Evolutionary conservation across 352 stramenopile species (phyloP).

Genomic region (Discostella stelligera): DNA sequence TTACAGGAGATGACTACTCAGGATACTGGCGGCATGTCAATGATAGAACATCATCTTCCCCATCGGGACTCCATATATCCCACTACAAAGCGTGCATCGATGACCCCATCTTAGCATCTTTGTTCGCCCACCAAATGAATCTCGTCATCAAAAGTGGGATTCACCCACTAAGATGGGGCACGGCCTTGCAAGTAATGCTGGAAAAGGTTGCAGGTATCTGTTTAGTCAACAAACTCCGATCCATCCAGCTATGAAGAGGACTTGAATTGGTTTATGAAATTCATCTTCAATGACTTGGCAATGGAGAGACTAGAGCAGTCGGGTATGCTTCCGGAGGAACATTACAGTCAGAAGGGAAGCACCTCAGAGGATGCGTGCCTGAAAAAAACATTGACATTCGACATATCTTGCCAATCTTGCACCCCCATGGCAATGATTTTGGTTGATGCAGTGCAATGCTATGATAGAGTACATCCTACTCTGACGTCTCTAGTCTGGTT

Average conservation of each 20-base stretch:
- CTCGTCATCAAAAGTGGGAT: no score
- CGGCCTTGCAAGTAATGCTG: background rate
- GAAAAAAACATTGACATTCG: no score
- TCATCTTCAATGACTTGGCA: no score
- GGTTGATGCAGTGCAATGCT: constrained; percentile 1
- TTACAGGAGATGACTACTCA: background rate
- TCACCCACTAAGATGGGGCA: constrained; percentile 1
- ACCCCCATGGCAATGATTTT: background rate
- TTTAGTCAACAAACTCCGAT: background rate
- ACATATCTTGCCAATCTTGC: no score
- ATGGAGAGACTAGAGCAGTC: background rate
- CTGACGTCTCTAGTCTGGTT: no score
- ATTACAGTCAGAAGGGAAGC: background rate
- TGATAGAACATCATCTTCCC: background rate
- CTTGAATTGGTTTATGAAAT: no score
- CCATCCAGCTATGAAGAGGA: background rate
- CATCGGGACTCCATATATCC: background rate
- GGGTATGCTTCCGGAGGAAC: background rate
- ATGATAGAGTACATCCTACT: no score
- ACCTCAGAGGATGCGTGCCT: no score
- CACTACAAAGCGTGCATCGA: background rate
- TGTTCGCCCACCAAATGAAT: no score
- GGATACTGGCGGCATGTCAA: background rate
- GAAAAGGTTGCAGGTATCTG: no score
- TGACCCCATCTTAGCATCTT: no score